These are phyloP conservation scores for Auxenochlorella protothecoides DNA, from an alignment of 139 green algal species.

Conservation along the genomic window DNA sequence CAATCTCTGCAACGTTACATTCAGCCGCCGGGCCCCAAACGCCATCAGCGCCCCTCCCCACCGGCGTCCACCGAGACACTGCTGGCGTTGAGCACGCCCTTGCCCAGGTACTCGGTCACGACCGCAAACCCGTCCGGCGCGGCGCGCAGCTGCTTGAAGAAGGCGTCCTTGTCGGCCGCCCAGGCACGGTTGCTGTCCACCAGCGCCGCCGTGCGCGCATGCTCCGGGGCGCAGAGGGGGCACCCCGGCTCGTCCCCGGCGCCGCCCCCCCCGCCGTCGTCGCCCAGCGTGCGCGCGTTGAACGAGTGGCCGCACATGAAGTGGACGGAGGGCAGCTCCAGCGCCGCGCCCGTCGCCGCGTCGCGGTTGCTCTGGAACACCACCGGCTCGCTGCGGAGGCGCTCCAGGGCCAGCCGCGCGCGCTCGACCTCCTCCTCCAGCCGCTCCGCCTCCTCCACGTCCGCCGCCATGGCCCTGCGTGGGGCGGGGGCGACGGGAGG, in stretches of 20 bases:
- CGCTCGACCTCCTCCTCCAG: conserved; percentile 48
- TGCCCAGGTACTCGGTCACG: conserved; percentile 79
- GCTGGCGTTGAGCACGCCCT: conserved; percentile 65
- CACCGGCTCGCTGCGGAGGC: conserved; percentile 36
- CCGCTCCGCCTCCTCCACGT: conserved; percentile 54
- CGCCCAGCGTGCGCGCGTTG: conserved; percentile 66
- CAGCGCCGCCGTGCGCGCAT: conserved; percentile 60
- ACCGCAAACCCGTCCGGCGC: conserved; percentile 73
- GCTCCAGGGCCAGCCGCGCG: not conserved
- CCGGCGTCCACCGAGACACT: conserved; percentile 7
- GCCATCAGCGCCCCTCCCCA: no score
- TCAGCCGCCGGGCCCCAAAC: no score
- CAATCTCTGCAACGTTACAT: no score
- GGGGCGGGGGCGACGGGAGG: conserved; percentile 27
- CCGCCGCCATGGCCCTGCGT: conserved; percentile 28
- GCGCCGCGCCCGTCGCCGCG: conserved; percentile 47
- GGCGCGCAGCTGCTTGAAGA: conserved; percentile 83
- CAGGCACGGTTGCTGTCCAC: conserved; percentile 39
- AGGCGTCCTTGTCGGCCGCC: conserved; percentile 59
- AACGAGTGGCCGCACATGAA: conserved; percentile 94
- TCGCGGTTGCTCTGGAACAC: conserved; percentile 84
- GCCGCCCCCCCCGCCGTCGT: conserved; percentile 13
- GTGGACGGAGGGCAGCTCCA: conserved; percentile 91
- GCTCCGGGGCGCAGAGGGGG: conserved; percentile 75
- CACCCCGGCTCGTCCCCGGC: conserved; percentile 73